A percentile compares a stretch with the other conserved stretches of the same genome.
These are phyloP conservation scores for Salix purpurea DNA, from an alignment of 345 rosid species.

Conservation along the genomic window DNA sequence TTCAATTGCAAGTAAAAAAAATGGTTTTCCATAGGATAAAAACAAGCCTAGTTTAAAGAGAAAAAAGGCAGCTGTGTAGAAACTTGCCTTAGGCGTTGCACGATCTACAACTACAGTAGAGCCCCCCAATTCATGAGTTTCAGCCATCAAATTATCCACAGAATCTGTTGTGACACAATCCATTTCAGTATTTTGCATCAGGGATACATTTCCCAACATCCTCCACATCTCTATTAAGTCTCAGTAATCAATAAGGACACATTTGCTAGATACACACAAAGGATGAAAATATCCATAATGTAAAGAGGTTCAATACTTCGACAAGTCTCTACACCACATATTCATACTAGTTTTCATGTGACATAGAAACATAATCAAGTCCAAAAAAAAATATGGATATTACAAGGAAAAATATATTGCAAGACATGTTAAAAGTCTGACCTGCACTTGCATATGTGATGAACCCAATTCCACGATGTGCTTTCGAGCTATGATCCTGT, in stretches of 20 bases:
- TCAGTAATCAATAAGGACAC: background rate
- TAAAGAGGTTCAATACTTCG: background rate
- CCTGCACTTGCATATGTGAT: constrained; percentile 86
- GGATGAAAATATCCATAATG: background rate
- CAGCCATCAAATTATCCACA: constrained; percentile 85
- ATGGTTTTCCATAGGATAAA: constrained; percentile 2
- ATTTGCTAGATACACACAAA: background rate
- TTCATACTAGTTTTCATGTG: background rate
- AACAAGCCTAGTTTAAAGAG: background rate
- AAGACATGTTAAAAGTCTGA: constrained; percentile 24
- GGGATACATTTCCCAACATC: background rate
- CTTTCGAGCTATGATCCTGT: constrained; percentile 81
- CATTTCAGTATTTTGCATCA: background rate
- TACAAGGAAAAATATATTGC: constrained; percentile 1
- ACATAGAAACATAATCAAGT: background rate
- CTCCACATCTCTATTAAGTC: background rate
- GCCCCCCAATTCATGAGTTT: constrained; percentile 92
- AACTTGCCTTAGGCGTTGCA: constrained; percentile 84
- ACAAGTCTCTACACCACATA: background rate
- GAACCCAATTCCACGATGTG: constrained; percentile 95
- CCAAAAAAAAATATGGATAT: background rate
- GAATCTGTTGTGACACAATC: constrained; percentile 47
- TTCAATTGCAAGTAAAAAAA: background rate
- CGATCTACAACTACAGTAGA: constrained; percentile 85
- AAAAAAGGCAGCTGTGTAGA: background rate